Evolutionary conservation across 257 asterid species (phyloP), one percentile per base, ranked within the genome.

Genomic region (Marsdenia floribunda): DNA sequence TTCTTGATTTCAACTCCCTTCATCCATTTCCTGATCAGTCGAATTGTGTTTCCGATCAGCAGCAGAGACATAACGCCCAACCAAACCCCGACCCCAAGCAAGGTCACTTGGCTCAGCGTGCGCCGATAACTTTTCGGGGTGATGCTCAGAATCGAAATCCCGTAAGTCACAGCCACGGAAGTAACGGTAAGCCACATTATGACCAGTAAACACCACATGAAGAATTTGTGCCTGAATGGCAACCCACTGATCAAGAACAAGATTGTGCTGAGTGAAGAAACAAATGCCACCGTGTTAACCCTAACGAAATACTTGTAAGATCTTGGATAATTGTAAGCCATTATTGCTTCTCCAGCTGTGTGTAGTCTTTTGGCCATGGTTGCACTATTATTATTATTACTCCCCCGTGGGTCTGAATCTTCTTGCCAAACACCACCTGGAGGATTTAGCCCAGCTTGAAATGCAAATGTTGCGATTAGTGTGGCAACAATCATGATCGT

Each of bases 161-260:
- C 55, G 15, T 50, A 50, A 14, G 55, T 50, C 5, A 50, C 21
- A 50, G 55, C 55, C 3, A 50, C 55, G 15, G 55, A 50, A 13
- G 55, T 50, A 50, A 89, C 35, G 5, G 90, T 79, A 22, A 78
- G 21, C 92, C 92, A 86, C 96, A 89, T 87, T 21, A 85, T 76
- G 44, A 86, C 80, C 88, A 86, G 86, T 79, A 89, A 53, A 44
- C 71, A 59, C 92, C 89, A 87, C 83, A 84, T 54, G 61, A 84
- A 83, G 0, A 86, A 24, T 73, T 52, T 68, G 9, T 80, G 81
- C 55, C 29, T 75, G 29, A 89, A n/a, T n/a, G n/a, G n/a, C n/a
- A n/a, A n/a, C n/a, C n/a, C n/a, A n/a, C n/a, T n/a, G n/a, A n/a
- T n/a, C n/a, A n/a, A n/a, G n/a, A n/a, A n/a, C n/a, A n/a, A n/a